Evolutionary conservation across 1,284 basidiomycete species (phyloP), one percentile per base, ranked within the genome.

Genomic region (Mycosarcoma maydis): DNA sequence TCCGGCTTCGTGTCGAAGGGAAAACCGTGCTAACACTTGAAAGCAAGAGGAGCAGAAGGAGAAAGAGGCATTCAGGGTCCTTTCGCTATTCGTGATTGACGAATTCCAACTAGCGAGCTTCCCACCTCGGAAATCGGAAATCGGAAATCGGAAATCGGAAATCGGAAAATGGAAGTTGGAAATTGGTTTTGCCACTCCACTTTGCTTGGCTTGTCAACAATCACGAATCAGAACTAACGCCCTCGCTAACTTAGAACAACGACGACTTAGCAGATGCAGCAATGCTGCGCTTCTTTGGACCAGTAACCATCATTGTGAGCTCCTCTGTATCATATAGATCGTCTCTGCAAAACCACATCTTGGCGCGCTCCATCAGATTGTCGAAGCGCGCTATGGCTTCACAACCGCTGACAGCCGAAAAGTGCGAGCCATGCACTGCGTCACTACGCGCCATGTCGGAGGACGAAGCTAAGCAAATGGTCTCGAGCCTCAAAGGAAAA

Each of bases 351-450:
- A 29, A 17, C 14, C 3, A 3, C 4, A 11, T 13, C 6, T 5
- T 34, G 0, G 13, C 16, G 14, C 40, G 41, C 13, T 20, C 9
- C 4, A 10, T 46, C 29, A 34, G 34, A 19, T 19, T 27, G 3
- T 34, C 47, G 4, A 16, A 14, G 2, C 34, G 42, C 20, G 39
- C 40, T 11, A 66, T 66, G 62, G 46, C 56, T 1, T 24, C 38
- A 19, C 44, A 11, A 29, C 47, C 54, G 26, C 55, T 69, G 5
- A 34, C 52, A 36, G 17, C 38, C 24, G 55, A 69, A 22, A 54
- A 64, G 20, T 69, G 59, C 40, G 59, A 54, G 26, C 66, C 59
- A 27, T 69, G 66, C 51, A 58, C 59, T 8, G 34, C 51, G 13
- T 29, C 54, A 9, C 50, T 64, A 19, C 32, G 54, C 2, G 41